Conservation (phyloP, 1,139 yeast species). For the Pichia sp. region DNA sequence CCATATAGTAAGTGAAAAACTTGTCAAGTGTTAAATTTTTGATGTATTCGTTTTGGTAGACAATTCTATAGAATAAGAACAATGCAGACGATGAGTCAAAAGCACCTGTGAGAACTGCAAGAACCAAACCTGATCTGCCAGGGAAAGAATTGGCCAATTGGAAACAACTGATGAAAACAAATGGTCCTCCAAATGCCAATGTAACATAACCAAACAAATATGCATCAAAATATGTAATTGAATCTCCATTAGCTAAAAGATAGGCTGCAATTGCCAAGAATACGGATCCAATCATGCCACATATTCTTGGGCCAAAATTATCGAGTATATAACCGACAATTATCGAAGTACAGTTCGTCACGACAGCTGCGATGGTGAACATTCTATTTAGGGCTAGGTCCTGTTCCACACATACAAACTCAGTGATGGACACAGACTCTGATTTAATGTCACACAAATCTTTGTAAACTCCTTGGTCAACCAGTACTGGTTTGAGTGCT, state of each 20-base stretch:
- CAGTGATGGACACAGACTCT: slow-evolving; percentile 3
- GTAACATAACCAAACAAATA: slow-evolving; percentile 57
- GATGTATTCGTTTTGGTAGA: slow-evolving; percentile 42
- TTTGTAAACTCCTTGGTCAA: slow-evolving; percentile 68
- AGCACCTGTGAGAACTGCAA: slow-evolving; percentile 70
- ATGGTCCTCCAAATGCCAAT: slow-evolving; percentile 79
- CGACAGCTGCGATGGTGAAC: slow-evolving; percentile 81
- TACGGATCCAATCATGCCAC: slow-evolving; percentile 68
- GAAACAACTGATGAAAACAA: slow-evolving; percentile 72
- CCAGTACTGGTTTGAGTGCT: slow-evolving; percentile 77
- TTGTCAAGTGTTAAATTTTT: slow-evolving; percentile 32
- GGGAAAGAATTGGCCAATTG: slow-evolving; percentile 74
- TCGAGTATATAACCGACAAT: slow-evolving; percentile 78
- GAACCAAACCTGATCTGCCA: slow-evolving; percentile 56
- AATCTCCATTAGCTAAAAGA: slow-evolving; percentile 35
- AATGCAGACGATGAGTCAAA: slow-evolving; percentile 74
- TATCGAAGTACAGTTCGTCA: slow-evolving; percentile 77
- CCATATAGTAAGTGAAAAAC: slow-evolving; percentile 60
- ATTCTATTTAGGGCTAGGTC: slow-evolving; percentile 74
- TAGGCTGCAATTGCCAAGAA: slow-evolving; percentile 49
- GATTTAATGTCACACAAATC: slow-evolving; percentile 40
- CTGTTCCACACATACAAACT: slow-evolving; percentile 52
- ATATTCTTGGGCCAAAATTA: slow-evolving; percentile 67
- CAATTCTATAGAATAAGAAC: slow-evolving; percentile 56
- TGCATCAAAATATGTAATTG: slow-evolving; percentile 41